Conservation (phyloP, 441 rosid genomes). For the Jatropha podagrica region DNA sequence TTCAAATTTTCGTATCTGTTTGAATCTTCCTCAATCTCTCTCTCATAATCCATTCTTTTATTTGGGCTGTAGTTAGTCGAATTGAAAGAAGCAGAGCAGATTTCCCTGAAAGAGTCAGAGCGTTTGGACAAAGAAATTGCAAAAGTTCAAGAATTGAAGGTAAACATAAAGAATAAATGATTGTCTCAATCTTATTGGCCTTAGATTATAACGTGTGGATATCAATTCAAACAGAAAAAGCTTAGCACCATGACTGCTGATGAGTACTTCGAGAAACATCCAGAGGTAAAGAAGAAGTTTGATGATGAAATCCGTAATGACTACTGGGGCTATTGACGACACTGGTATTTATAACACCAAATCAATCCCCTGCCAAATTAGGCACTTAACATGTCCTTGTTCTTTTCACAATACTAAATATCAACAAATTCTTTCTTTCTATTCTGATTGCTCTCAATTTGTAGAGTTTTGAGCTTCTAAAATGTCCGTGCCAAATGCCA, state of each 20-base stretch:
- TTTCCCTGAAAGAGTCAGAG: slow-evolving; percentile 76
- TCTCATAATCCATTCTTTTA: not conserved
- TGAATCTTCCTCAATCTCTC: not conserved
- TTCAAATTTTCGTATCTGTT: not conserved
- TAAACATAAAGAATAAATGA: slow-evolving; percentile 16
- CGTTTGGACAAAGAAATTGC: slow-evolving; percentile 77
- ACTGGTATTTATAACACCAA: slow-evolving; percentile 14
- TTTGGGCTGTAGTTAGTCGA: slow-evolving; percentile 57
- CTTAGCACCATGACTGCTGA: slow-evolving; percentile 98
- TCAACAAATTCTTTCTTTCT: slow-evolving; percentile 14
- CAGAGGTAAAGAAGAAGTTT: slow-evolving; percentile 90
- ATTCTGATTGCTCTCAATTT: slow-evolving; percentile 10
- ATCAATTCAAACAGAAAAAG: slow-evolving; percentile 54
- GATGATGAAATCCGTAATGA: slow-evolving; percentile 98
- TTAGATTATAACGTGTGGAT: not conserved
- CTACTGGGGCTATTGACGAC: slow-evolving; percentile 72
- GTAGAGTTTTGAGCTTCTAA: slow-evolving; percentile 14
- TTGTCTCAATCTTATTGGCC: not conserved
- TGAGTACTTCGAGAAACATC: slow-evolving; percentile 93
- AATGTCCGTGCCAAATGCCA: not conserved
- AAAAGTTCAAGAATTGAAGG: slow-evolving; percentile 87
- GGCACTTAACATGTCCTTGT: slow-evolving; percentile 12
- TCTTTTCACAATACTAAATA: slow-evolving; percentile 26
- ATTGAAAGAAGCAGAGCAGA: slow-evolving; percentile 81
- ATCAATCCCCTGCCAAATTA: slow-evolving; percentile 11